These are phyloP conservation scores for Diplodia scrobiculata DNA, from an alignment of 2,329 filamentous ascomycete genomes.

Conservation along the genomic window DNA sequence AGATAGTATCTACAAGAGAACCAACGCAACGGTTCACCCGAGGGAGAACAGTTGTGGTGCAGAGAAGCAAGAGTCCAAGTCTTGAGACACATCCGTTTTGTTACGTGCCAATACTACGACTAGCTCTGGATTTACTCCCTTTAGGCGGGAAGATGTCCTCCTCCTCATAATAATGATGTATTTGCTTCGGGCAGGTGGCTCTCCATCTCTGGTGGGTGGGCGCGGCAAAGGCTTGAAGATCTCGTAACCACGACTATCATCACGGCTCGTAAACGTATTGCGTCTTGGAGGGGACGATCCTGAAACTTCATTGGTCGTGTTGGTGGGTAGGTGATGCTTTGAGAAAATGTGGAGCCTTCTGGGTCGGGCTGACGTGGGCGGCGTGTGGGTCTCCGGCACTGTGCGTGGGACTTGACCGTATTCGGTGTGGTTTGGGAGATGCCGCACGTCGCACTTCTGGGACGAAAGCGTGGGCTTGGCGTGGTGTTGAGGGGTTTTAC, in stretches of 20 bases:
- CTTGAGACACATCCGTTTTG: background rate
- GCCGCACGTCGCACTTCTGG: too few relatives aligned
- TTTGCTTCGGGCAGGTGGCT: background rate
- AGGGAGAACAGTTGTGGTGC: background rate
- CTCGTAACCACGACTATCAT: background rate
- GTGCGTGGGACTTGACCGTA: background rate
- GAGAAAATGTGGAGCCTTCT: slow-evolving; percentile 1
- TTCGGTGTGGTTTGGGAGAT: background rate
- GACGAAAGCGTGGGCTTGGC: background rate
- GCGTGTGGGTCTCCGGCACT: background rate
- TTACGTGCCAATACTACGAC: background rate
- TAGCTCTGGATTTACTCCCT: background rate
- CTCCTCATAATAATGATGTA: background rate
- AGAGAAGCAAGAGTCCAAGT: background rate
- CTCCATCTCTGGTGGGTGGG: background rate
- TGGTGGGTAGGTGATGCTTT: background rate
- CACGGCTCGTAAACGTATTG: background rate
- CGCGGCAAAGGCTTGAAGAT: background rate
- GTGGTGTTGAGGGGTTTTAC: slow-evolving; percentile 14
- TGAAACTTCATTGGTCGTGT: background rate
- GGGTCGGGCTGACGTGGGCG: slow-evolving; percentile 7
- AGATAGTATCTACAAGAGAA: background rate
- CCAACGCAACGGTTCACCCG: background rate
- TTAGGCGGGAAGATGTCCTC: background rate
- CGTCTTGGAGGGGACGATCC: background rate